Base-by-base conservation (phyloP, 176 grass and related monocot genomes). In the Bolboschoenus planiculmis region DNA sequence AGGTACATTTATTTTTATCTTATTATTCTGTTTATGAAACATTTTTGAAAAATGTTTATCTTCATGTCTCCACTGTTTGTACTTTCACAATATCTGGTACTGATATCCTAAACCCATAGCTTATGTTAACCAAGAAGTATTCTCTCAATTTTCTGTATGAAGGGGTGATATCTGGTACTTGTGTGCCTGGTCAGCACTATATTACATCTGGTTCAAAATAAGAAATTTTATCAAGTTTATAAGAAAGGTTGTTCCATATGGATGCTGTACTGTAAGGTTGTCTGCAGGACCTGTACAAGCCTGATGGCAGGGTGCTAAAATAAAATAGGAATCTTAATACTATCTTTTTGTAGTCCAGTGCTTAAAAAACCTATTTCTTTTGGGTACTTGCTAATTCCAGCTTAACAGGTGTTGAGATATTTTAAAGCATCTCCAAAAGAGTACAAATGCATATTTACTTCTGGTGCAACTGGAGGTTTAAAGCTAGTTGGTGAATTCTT, bases 401-500 rank as follows among this genome's bases (percentile, higher is more conserved):
- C 46, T 79, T 87, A 63, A 71, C 90, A 92, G 94, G 95, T 97
- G 30, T 89, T 97, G 64, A 89, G 88, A 59, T 97, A 94, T 63
- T 94, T 94, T 57, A 94, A 94, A 86, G 95, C 95, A 80, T 93
- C 92, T 88, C 90, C 92, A 1, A 90, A 85, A 72, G 88, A 94
- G 10, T 97, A 97, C 88, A 93, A 85, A 83, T 97, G 92, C 84
- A 87, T 97, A 87, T 97, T 97, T 89, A 97, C 95, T 61, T 97
- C 95, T 47, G 95, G 95, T 57, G 90, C 95, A 81, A 97, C 95
- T 76, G 88, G 92, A 55, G 90, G 85, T 85, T 58, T 97, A 24
- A 97, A 97, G 89, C 84, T 97, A 81, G 87, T 94, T 44, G 95
- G 95, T 16, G 95, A 97, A 91, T 91, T 87, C 60, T 97, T 97